A percentile compares a stretch with the other conserved stretches of the same genome.
phyloP scores from a whole-genome alignment of 139 green algal genomes.

The Chlamydomonas sphaeroides region DNA sequence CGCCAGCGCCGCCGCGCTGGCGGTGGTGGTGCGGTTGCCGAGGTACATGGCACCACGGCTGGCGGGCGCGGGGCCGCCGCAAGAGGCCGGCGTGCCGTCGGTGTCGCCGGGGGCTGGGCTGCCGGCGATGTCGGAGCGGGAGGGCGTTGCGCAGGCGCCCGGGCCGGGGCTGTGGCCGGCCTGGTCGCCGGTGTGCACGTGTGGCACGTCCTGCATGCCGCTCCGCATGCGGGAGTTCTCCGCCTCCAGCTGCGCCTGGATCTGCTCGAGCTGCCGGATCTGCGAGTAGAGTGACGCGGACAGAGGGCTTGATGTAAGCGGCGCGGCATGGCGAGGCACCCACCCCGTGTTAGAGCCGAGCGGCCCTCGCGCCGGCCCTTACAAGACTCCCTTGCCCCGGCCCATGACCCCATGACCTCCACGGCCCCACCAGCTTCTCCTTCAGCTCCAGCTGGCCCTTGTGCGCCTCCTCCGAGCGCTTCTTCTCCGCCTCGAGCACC shows the following conservation, averaged over 20 bases:
- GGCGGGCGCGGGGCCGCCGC: neutral
- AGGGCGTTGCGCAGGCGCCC: neutral
- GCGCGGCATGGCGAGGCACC: no score
- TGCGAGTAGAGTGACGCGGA: neutral
- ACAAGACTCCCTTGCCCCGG: no score
- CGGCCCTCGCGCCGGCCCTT: no score
- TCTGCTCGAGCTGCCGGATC: slow-evolving; percentile 30
- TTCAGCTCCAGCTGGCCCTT: slow-evolving; percentile 33
- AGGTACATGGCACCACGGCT: slow-evolving; percentile 3
- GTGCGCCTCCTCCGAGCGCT: neutral
- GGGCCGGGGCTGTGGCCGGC: neutral
- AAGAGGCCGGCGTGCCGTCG: neutral
- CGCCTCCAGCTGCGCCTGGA: slow-evolving; percentile 1
- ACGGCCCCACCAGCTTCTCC: slow-evolving; percentile 41
- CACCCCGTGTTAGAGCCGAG: no score
- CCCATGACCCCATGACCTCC: no score
- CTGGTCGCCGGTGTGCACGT: neutral
- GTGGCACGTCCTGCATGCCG: neutral
- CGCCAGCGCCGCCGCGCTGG: slow-evolving; percentile 4
- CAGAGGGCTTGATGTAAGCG: neutral
- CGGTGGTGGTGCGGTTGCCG: slow-evolving; percentile 23
- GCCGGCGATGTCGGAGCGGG: neutral
- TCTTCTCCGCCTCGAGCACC: slow-evolving; percentile 24
- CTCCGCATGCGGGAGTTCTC: neutral
- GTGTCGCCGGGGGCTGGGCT: neutral